Percentiles rank a stretch among this genome's conserved stretches.
phyloP scores from a whole-genome alignment of 129 eudicot species.

The Arctium minus region DNA sequence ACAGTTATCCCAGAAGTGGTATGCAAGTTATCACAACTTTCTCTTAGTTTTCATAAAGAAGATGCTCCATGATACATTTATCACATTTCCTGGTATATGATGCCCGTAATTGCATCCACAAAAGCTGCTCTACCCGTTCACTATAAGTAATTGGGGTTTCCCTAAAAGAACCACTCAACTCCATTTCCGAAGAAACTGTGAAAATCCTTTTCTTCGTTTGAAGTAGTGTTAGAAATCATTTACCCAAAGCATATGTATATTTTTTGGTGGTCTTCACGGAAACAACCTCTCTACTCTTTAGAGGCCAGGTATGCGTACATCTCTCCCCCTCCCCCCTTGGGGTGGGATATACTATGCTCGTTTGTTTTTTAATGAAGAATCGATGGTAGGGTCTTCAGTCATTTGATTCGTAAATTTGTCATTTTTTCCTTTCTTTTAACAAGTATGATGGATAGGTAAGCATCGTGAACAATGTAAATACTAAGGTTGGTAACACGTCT shows the following conservation, averaged over 20 bases:
- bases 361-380: not conserved
- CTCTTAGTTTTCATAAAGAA: not conserved
- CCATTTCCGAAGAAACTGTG: too few relatives aligned
- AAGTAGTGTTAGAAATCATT: not conserved
- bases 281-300: too few relatives aligned
- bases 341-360: not conserved
- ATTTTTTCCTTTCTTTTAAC: not conserved
- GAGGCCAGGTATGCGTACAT: too few relatives aligned
- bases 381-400: not conserved
- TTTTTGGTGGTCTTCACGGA: too few relatives aligned
- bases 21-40: constrained; percentile 11
- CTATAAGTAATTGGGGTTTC: too few relatives aligned
- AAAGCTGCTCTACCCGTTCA: not conserved
- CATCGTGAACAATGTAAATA: constrained; percentile 86
- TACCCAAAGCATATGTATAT: too few relatives aligned
- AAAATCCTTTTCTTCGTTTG: too few relatives aligned
- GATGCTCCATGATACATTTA: not conserved
- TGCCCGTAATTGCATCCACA: not conserved
- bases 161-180: too few relatives aligned
- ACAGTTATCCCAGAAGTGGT: constrained; percentile 78
- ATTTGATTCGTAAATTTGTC: not conserved
- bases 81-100: not conserved
- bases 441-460: constrained; percentile 52
- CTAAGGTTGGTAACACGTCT: constrained; percentile 88
- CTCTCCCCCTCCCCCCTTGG: too few relatives aligned